A percentile compares a stretch with the other conserved stretches of the same genome.
Conservation (phyloP, 805 yeast species). For the Yamadazyma phyllophila region DNA sequence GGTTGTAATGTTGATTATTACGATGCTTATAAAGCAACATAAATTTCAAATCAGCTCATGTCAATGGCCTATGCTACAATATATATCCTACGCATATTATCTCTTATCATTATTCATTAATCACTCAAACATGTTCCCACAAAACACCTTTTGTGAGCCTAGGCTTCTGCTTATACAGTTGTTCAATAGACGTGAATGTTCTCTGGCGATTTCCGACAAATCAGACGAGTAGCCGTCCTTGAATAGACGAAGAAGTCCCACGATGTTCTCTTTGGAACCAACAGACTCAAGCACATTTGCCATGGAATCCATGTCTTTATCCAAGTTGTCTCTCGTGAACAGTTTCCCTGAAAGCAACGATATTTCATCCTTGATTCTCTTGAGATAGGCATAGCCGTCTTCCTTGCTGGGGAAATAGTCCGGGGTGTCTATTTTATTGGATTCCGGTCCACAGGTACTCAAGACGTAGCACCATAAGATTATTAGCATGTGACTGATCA, state of each 20-base stretch:
- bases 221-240: conserved; percentile 8
- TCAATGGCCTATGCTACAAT: neutral
- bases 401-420: conserved; percentile 11
- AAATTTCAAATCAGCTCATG: no score
- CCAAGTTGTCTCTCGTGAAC: conserved; percentile 9
- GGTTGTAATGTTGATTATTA: no score
- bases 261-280: conserved; percentile 10
- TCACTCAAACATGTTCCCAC: conserved; percentile 14
- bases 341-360: conserved; percentile 10
- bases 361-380: conserved; percentile 10
- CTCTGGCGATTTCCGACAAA: conserved; percentile 14
- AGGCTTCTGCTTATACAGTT: conserved; percentile 15
- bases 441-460: conserved; percentile 13
- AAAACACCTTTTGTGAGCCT: conserved; percentile 7
- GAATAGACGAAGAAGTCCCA: conserved; percentile 14
- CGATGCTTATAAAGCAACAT: no score
- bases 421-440: conserved; percentile 1
- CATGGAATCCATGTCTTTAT: conserved; percentile 9
- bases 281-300: conserved; percentile 11
- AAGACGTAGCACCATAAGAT: conserved; percentile 15
- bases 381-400: conserved; percentile 11
- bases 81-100: neutral
- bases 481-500: conserved; percentile 13
- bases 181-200: conserved; percentile 13
- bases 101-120: neutral